Percentiles rank a stretch among this genome's conserved stretches.
phyloP scores from a whole-genome alignment of 345 rosid genomes.

The Cardiospermum halicacabum region DNA sequence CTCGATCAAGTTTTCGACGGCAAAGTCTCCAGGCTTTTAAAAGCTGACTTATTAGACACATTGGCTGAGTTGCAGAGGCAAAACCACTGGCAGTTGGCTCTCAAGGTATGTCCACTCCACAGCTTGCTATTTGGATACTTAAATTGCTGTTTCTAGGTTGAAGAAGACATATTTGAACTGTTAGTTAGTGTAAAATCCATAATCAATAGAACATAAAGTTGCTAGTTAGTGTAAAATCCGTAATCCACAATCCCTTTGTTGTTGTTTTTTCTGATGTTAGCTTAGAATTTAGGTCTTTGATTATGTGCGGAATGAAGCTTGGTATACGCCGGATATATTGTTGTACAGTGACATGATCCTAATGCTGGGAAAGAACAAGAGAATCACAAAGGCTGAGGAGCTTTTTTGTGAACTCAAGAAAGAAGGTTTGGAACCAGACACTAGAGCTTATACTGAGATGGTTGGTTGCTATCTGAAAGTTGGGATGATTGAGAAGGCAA shows the following conservation, averaged over 20 bases:
- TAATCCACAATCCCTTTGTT: too few relatives aligned
- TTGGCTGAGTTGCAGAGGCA: constrained; percentile 45
- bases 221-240: too few relatives aligned
- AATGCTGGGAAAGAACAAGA: constrained; percentile 41
- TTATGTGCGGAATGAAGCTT: constrained; percentile 41
- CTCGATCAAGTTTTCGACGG: constrained; percentile 23
- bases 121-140: neutral
- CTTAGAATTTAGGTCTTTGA: constrained; percentile 44
- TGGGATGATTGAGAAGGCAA: constrained; percentile 48
- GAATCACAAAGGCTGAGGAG: constrained; percentile 39
- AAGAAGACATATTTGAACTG: neutral
- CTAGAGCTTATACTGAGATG: constrained; percentile 54
- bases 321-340: constrained; percentile 45
- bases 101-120: constrained; percentile 24
- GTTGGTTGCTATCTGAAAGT: constrained; percentile 45
- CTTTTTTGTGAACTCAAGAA: constrained; percentile 29
- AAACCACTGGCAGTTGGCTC: constrained; percentile 45
- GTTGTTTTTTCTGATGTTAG: constrained; percentile 24
- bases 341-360: constrained; percentile 38
- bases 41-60: constrained; percentile 45
- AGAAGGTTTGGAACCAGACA: constrained; percentile 45
- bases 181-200: neutral
- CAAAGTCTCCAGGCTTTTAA: constrained; percentile 49
- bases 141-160: neutral
- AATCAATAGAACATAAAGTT: neutral